A percentile compares a stretch with the other conserved stretches of the same genome.
Conservation (phyloP, 306 rosid genomes). For the Sindora glabra region DNA sequence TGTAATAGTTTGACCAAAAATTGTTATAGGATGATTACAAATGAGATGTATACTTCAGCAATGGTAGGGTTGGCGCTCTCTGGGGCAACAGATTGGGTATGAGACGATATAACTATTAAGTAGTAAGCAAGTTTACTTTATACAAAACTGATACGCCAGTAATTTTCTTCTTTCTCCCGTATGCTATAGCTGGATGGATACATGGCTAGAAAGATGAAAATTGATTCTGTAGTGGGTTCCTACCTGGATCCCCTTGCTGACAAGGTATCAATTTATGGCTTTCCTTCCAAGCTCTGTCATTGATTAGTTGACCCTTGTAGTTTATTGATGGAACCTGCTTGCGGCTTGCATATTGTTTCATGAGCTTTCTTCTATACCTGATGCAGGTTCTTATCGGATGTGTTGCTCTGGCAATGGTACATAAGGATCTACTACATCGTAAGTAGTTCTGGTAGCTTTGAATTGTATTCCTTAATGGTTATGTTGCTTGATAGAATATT, state of each 20-base stretch:
- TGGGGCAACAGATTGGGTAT: slow-evolving; percentile 89
- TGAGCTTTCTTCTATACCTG: background rate
- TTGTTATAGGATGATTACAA: slow-evolving; percentile 63
- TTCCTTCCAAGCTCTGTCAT: background rate
- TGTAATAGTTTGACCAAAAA: background rate
- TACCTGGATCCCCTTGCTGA: slow-evolving; percentile 98
- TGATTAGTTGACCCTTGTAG: background rate
- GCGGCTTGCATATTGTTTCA: background rate
- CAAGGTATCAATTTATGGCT: slow-evolving; percentile 41
- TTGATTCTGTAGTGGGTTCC: slow-evolving; percentile 90
- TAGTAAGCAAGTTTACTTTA: background rate
- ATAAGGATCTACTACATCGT: slow-evolving; percentile 84
- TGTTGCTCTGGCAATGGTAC: slow-evolving; percentile 88
- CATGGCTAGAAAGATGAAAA: slow-evolving; percentile 80
- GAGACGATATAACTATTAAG: background rate
- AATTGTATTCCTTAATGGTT: background rate
- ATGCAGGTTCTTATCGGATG: slow-evolving; percentile 83
- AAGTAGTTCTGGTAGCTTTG: slow-evolving; percentile 18
- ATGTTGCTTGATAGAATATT: background rate
- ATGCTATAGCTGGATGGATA: slow-evolving; percentile 75
- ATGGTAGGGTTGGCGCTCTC: slow-evolving; percentile 75
- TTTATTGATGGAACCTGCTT: background rate
- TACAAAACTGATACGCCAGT: background rate
- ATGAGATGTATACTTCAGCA: slow-evolving; percentile 66
- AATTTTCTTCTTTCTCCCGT: background rate